Conservation (phyloP, 2,329 filamentous ascomycete genomes). For the Paecilomyces dactylethromorphus region DNA sequence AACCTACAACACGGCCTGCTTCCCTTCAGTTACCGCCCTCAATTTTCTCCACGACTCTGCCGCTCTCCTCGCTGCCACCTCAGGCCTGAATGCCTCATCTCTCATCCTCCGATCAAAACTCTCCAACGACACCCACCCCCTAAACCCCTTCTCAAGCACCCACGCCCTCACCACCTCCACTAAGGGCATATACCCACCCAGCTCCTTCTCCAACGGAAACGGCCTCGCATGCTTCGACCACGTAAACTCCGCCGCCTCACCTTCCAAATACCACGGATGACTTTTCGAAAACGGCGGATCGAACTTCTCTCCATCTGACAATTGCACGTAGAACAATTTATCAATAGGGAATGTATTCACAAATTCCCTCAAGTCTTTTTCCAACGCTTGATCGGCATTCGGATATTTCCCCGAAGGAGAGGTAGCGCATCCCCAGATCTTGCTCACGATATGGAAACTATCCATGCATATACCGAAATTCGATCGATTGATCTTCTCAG, state of each 20-base stretch:
- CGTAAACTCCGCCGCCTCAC: slow-evolving; percentile 4
- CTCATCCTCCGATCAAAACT: slow-evolving; percentile 15
- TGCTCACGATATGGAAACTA: slow-evolving; percentile 26
- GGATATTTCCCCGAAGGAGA: slow-evolving; percentile 12
- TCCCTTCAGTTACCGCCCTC: not conserved
- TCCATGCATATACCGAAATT: slow-evolving; percentile 35
- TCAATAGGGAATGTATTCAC: not conserved
- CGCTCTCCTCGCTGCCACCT: not conserved
- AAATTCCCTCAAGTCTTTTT: not conserved
- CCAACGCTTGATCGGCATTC: not conserved
- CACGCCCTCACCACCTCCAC: slow-evolving; percentile 9
- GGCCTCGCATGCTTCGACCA: slow-evolving; percentile 14
- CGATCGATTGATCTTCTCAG: slow-evolving; percentile 18
- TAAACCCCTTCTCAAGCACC: slow-evolving; percentile 13
- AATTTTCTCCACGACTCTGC: not conserved
- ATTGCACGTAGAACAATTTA: slow-evolving; percentile 11
- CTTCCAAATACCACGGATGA: slow-evolving; percentile 11
- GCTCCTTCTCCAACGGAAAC: slow-evolving; percentile 16
- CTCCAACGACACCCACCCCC: slow-evolving; percentile 17
- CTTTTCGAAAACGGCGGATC: slow-evolving; percentile 9
- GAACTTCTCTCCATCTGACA: slow-evolving; percentile 20
- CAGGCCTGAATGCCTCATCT: slow-evolving; percentile 1
- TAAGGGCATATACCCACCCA: slow-evolving; percentile 1
- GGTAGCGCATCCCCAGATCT: slow-evolving; percentile 26
- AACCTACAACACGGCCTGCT: not conserved